phyloP scores from a whole-genome alignment of 2,329 filamentous ascomycete genomes.

The Fusarium redolens region DNA sequence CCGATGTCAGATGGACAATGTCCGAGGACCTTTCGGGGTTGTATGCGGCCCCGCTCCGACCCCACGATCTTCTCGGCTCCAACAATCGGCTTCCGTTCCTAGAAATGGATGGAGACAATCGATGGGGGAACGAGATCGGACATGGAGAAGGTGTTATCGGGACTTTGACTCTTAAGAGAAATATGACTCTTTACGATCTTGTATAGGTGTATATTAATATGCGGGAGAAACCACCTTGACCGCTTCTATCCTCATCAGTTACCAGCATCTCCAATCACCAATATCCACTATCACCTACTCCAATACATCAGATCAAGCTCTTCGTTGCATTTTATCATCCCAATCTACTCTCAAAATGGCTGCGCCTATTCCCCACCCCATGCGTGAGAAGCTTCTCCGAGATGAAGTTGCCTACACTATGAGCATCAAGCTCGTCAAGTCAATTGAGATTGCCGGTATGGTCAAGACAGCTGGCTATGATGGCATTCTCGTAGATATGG shows the following conservation, averaged over 20 bases:
- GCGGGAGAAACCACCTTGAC: not conserved
- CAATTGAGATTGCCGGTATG: conserved; percentile 48
- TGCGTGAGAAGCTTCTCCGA: conserved; percentile 44
- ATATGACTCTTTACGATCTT: not conserved
- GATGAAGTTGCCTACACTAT: conserved; percentile 45
- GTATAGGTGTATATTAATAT: conserved; percentile 16
- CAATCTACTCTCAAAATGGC: conserved; percentile 23
- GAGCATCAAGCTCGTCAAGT: conserved; percentile 48
- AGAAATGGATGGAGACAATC: not conserved
- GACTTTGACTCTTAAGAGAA: not conserved
- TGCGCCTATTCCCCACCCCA: conserved; percentile 34
- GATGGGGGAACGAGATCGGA: not conserved
- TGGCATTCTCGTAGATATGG: conserved; percentile 53
- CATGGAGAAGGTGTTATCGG: not conserved
- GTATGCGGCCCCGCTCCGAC: conserved; percentile 17
- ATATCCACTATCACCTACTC: too few relatives aligned
- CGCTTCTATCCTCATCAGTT: not conserved
- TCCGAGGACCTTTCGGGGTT: not conserved
- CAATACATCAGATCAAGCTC: too few relatives aligned
- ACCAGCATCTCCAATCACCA: not conserved
- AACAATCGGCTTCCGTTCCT: not conserved
- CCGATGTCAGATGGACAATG: not conserved
- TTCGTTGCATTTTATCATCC: rapidly evolving
- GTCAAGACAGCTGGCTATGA: conserved; percentile 51
- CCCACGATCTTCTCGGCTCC: conserved; percentile 2